A percentile compares a stretch with the other conserved stretches of the same genome.
phyloP scores from a whole-genome alignment of 2,329 filamentous ascomycete species.

The Scedosporium boydii region DNA sequence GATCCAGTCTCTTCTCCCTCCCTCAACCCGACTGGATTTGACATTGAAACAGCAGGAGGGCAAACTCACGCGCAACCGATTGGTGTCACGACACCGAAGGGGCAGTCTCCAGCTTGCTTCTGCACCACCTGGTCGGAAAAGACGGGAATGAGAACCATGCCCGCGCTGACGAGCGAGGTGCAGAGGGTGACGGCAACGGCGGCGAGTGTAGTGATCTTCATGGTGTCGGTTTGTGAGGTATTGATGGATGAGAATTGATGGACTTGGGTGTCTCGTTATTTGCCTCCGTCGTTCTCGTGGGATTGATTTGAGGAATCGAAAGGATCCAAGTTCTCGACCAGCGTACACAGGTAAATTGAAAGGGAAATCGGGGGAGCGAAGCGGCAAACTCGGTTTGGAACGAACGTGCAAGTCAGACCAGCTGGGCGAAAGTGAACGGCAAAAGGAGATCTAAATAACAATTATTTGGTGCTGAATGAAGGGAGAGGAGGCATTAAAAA shows the following conservation, averaged over 20 bases:
- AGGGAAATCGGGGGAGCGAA: neutral
- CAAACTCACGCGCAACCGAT: slow-evolving; percentile 45
- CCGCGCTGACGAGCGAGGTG: slow-evolving; percentile 38
- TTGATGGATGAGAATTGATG: neutral
- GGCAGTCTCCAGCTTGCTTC: slow-evolving; percentile 38
- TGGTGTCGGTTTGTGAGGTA: slow-evolving; percentile 15
- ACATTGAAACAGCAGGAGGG: neutral
- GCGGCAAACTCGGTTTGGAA: slow-evolving; percentile 27
- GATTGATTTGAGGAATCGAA: too few species aligned
- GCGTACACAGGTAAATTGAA: neutral
- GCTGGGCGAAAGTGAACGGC: slow-evolving; percentile 3
- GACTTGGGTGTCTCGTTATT: neutral
- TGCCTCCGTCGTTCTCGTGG: neutral
- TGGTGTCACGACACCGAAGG: slow-evolving; percentile 46
- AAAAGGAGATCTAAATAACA: neutral
- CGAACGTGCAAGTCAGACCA: slow-evolving; percentile 3
- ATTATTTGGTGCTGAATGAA: neutral
- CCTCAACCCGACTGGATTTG: neutral
- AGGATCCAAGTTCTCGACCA: too few species aligned
- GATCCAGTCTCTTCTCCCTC: neutral
- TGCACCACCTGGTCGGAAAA: slow-evolving; percentile 39
- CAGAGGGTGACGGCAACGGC: slow-evolving; percentile 28
- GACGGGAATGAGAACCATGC: slow-evolving; percentile 47
- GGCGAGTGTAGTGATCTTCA: slow-evolving; percentile 27
- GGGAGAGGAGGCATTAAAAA: neutral